These are phyloP conservation scores for Fraxinus anomala DNA, from an alignment of 257 asterid species.

Conservation along the genomic window DNA sequence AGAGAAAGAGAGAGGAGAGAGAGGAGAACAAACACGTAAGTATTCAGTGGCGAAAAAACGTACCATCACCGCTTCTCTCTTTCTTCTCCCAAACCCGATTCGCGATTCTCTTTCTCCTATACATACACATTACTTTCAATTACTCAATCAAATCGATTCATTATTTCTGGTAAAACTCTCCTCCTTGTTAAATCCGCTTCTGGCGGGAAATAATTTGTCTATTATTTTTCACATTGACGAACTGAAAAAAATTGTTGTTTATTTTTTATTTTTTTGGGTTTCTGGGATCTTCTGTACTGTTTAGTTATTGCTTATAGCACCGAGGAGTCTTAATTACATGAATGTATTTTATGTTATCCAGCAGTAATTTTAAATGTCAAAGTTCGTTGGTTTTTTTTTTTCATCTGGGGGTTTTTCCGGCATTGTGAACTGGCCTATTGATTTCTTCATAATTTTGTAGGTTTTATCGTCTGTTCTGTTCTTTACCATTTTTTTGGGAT, in stretches of 20 bases:
- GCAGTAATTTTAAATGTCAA: conserved; percentile 7
- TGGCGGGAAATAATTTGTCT: conserved; percentile 41
- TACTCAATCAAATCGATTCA: conserved; percentile 26
- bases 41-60: conserved; percentile 41
- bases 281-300: conserved; percentile 13
- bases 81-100: conserved; percentile 3
- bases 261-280: not conserved
- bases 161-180: conserved; percentile 23
- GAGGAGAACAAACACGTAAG: conserved; percentile 39
- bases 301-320: conserved; percentile 13
- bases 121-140: conserved; percentile 32
- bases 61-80: conserved; percentile 40
- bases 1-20: not conserved
- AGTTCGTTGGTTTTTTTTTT: conserved; percentile 20
- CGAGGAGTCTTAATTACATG: conserved; percentile 32
- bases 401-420: not conserved
- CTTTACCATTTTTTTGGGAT: conserved; percentile 15
- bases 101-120: conserved; percentile 12
- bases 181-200: conserved; percentile 28
- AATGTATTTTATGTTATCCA: conserved; percentile 34
- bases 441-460: not conserved
- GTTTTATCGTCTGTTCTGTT: not conserved
- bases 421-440: conserved; percentile 16
- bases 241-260: conserved; percentile 17
- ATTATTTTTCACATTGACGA: conserved; percentile 5